These are phyloP conservation scores for Coemansia sp. DNA, from an alignment of 192 early-diverging fungal species.

Conservation along the genomic window DNA sequence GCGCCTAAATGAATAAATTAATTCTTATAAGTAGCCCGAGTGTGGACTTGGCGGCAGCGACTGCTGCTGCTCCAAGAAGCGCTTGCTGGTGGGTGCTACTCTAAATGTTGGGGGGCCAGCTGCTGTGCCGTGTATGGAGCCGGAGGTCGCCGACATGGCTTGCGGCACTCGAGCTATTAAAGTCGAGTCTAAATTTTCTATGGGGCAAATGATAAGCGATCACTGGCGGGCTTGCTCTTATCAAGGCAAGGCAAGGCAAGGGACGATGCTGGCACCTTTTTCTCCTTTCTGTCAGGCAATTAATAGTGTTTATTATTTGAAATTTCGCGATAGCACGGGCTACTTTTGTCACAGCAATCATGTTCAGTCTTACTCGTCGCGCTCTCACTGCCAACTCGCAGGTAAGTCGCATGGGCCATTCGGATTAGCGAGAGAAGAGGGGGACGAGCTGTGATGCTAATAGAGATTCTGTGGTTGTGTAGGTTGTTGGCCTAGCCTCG, in stretches of 20 bases:
- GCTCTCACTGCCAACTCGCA: conserved; percentile 18
- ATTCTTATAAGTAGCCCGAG: neutral
- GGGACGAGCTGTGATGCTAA: neutral
- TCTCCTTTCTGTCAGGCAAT: neutral
- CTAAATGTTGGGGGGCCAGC: neutral
- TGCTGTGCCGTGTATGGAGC: neutral
- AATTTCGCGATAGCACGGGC: neutral
- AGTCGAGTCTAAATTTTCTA: neutral
- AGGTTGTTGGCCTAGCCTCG: conserved; percentile 17
- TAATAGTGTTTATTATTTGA: neutral
- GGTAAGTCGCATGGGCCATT: conserved; percentile 10
- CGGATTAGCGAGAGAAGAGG: neutral
- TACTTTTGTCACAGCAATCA: conserved; percentile 1
- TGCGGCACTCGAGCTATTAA: neutral
- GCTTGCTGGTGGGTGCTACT: neutral
- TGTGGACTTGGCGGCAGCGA: no score
- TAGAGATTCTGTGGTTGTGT: neutral
- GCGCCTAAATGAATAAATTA: neutral
- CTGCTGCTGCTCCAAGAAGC: no score
- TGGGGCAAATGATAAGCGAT: conserved; percentile 2
- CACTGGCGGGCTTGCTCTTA: neutral
- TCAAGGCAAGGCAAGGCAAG: conserved; percentile 10
- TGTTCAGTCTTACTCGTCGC: conserved; percentile 45
- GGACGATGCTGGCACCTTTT: neutral
- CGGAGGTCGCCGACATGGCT: neutral